A percentile compares a stretch with the other conserved stretches of the same genome.
Evolutionary conservation across 2,329 filamentous ascomycete genomes (phyloP).

Genomic region (Cladosporium velox): DNA sequence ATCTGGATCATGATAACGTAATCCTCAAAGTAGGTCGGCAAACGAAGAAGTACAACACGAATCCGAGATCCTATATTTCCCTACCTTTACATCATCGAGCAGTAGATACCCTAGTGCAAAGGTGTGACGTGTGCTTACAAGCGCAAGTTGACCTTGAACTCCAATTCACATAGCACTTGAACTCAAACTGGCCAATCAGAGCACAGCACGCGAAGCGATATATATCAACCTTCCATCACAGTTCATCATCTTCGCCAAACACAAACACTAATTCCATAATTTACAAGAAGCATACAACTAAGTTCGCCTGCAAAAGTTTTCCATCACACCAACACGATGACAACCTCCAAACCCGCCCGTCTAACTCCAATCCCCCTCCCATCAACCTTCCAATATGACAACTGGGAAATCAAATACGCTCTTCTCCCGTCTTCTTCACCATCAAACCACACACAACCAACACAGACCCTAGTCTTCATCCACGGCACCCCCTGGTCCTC

Average conservation of each 20-base stretch:
- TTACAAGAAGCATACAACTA: too few species aligned
- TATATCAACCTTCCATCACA: too few species aligned
- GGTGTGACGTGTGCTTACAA: not conserved
- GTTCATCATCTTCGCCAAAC: too few species aligned
- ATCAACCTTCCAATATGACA: constrained; percentile 6
- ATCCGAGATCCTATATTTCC: not conserved
- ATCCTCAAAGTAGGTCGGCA: not conserved
- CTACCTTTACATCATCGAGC: not conserved
- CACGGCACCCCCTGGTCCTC: constrained; percentile 54
- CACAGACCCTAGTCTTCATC: constrained; percentile 45
- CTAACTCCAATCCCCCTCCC: too few species aligned
- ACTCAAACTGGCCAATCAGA: constrained; percentile 14
- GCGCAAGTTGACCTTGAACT: not conserved
- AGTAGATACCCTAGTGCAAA: not conserved
- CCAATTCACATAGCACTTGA: not conserved
- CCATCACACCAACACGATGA: too few species aligned
- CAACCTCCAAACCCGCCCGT: too few species aligned
- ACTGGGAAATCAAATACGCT: constrained; percentile 21
- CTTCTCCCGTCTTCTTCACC: too few species aligned
- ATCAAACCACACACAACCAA: constrained; percentile 32
- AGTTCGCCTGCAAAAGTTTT: too few species aligned
- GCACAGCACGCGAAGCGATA: not conserved
- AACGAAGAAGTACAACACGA: not conserved
- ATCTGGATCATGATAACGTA: not conserved
- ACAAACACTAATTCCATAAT: too few species aligned